Conservation (phyloP, 2,329 filamentous ascomycete genomes). For the Claviceps sp. region DNA sequence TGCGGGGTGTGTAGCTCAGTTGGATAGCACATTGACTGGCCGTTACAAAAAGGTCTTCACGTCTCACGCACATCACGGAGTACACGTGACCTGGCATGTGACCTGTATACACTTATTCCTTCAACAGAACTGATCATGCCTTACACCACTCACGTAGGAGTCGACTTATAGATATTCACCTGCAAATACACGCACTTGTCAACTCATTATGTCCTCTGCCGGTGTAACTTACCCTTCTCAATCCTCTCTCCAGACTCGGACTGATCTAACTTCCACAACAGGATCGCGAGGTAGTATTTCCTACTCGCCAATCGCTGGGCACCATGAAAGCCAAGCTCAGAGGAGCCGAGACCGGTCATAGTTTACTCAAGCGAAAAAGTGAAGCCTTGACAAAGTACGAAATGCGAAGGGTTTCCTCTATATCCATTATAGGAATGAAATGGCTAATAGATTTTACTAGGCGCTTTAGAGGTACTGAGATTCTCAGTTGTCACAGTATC, state of each 20-base stretch:
- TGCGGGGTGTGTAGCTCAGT: no score
- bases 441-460: neutral
- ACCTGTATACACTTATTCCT: no score
- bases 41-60: no score
- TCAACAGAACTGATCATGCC: neutral
- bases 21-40: no score
- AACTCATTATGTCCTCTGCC: conserved; percentile 21
- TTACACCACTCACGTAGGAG: neutral
- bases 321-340: conserved; percentile 98
- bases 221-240: conserved; percentile 10
- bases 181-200: conserved; percentile 2
- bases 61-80: no score
- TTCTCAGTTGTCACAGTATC: conserved; percentile 3
- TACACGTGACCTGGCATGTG: no score
- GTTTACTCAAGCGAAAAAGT: conserved; percentile 91
- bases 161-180: neutral
- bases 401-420: neutral
- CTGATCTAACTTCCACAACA: conserved; percentile 21
- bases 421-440: neutral
- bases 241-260: neutral
- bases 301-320: conserved; percentile 90
- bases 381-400: conserved; percentile 91
- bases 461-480: conserved; percentile 5
- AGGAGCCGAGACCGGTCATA: conserved; percentile 82
- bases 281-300: conserved; percentile 94